phyloP scores from a whole-genome alignment of 1,139 yeast species.

The Suhomyces coccinellae region DNA sequence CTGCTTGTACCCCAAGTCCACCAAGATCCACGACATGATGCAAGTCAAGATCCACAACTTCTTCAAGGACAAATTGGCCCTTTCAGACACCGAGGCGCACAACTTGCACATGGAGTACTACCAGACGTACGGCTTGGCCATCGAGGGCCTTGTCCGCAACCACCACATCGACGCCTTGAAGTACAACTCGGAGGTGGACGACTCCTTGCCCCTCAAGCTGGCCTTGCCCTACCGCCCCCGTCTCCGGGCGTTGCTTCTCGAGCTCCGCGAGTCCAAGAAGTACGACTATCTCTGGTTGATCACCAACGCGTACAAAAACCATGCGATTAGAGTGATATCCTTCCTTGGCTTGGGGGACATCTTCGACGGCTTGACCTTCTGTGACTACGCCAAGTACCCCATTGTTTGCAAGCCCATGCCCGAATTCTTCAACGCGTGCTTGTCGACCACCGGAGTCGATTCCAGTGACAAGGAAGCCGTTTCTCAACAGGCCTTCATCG shows the following conservation, averaged over 20 bases:
- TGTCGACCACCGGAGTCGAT: constrained; percentile 62
- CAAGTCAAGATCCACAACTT: constrained; percentile 80
- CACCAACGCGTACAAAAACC: constrained; percentile 92
- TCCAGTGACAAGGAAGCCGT: constrained; percentile 39
- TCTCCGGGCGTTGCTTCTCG: constrained; percentile 52
- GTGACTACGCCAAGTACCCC: constrained; percentile 73
- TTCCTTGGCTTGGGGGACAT: constrained; percentile 84
- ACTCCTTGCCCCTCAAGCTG: constrained; percentile 79
- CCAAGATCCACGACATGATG: constrained; percentile 83
- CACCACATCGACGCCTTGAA: constrained; percentile 86
- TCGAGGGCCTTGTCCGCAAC: constrained; percentile 84
- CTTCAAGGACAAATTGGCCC: constrained; percentile 61
- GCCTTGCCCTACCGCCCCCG: constrained; percentile 62
- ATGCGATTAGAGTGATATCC: constrained; percentile 74
- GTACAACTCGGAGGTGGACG: constrained; percentile 87
- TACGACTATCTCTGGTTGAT: constrained; percentile 69
- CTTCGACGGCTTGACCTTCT: constrained; percentile 90
- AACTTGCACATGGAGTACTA: constrained; percentile 73
- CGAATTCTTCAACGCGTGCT: constrained; percentile 51
- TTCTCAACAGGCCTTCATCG: constrained; percentile 59
- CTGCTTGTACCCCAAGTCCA: constrained; percentile 74
- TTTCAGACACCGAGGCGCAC: constrained; percentile 76
- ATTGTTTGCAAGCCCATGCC: constrained; percentile 86
- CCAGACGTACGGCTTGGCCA: constrained; percentile 84
- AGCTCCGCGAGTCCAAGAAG: constrained; percentile 38